These are phyloP conservation scores for Hortaea sp. DNA, from an alignment of 2,329 filamentous ascomycete genomes.

Conservation along the genomic window DNA sequence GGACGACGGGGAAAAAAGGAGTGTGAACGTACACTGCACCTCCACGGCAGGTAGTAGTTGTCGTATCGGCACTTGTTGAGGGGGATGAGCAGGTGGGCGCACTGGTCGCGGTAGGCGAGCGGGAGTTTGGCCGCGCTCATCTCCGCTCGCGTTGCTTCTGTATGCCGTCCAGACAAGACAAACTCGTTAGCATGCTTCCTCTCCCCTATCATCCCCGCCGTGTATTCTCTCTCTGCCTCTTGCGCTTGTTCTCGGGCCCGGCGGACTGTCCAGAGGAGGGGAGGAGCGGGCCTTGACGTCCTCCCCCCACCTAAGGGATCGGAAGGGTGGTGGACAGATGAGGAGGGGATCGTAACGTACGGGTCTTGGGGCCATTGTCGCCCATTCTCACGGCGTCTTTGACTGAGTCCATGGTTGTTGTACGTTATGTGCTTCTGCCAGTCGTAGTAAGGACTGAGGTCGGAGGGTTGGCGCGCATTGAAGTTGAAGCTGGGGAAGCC, in stretches of 20 bases:
- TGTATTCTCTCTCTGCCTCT: no score
- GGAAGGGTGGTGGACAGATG: background rate
- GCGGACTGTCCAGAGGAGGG: background rate
- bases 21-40: conserved; percentile 71
- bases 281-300: background rate
- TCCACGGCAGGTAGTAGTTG: conserved; percentile 93
- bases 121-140: conserved; percentile 89
- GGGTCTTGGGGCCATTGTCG: conserved; percentile 22
- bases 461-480: no score
- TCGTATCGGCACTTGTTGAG: conserved; percentile 90
- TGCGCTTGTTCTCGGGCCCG: no score
- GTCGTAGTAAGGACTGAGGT: no score
- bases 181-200: no score
- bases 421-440: no score
- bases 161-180: background rate
- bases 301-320: no score
- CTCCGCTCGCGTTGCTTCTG: conserved; percentile 75
- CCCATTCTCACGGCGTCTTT: conserved; percentile 40
- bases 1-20: no score
- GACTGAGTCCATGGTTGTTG: conserved; percentile 27
- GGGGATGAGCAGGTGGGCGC: conserved; percentile 87
- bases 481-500: no score
- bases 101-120: conserved; percentile 86
- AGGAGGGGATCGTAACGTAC: conserved; percentile 19
- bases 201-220: no score